Base-by-base conservation (phyloP, 371 early-diverging fungal species). In the Blakeslea trispora region DNA sequence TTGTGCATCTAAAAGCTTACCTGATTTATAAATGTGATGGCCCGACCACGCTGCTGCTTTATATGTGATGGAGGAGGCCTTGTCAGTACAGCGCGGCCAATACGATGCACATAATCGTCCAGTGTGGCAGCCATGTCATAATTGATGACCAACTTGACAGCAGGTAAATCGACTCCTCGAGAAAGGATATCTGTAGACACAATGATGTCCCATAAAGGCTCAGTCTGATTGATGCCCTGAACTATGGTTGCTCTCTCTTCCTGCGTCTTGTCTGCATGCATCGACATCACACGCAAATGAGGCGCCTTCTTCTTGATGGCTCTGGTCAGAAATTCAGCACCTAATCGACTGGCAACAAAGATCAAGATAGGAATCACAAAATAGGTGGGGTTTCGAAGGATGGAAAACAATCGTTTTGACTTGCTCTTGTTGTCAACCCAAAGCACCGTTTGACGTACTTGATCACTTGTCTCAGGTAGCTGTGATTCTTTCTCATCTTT, bases 401-500 rank as follows among this genome's bases (percentile, higher is more conserved):
- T 74, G 19, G 81, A 81, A 34, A 82, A 69, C 0, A 86, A 60
- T 18, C 74, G 69, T 41, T 86, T 86, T 51, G 79, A 71, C 60
- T 86, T 86, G 42, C 81, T 82, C 4, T 66, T 68, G 53, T 84
- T 83, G 34, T 84, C 84, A 1, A 86, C 82, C 86, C 86, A 86
- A 24, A 86, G 47, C 19, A 86, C 56, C 0, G 86, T 86, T 50
- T 86, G 86, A 31, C 79, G 78, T 55, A 86, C 79, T 32, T 71
- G 52, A 24, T 69, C 66, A 13, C 58, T 60, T n/a, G 75, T 66
- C 22, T 71, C 68, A 1, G 69, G 56, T 9, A 49, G 8, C 0
- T 5, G 11, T 8, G 13, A 22, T 40, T 23, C 17, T 6, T 32
- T 24, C 32, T 42, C 42, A 52, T 47, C 24, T 56, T 19, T 5